Evolutionary conservation across 768 basidiomycete species (phyloP).

Genomic region (Kwoniella dejecticola): DNA sequence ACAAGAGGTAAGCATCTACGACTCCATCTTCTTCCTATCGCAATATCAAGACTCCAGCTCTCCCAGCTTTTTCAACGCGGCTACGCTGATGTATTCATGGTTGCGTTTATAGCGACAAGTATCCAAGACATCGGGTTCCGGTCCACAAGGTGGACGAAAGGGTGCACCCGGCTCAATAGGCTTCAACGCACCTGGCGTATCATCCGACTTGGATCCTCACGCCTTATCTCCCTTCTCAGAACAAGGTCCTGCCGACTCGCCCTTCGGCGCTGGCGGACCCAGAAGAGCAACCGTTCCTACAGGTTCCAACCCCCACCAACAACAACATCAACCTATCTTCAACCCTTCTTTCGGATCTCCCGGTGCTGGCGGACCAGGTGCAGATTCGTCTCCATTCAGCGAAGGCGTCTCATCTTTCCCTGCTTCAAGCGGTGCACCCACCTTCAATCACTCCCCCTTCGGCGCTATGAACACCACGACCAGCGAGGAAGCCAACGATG

Average conservation of each 20-base stretch:
- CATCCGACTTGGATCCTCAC: slow-evolving; percentile 15
- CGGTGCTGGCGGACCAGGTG: slow-evolving; percentile 1
- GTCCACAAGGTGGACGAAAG: slow-evolving; percentile 7
- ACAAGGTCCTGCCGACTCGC: slow-evolving; percentile 44
- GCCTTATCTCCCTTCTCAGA: slow-evolving; percentile 51
- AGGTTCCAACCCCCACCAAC: slow-evolving; percentile 23
- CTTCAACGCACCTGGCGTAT: slow-evolving; percentile 2
- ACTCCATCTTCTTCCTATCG: too few relatives aligned
- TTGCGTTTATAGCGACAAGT: slow-evolving; percentile 15
- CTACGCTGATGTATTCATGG: background rate
- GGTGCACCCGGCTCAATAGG: slow-evolving; percentile 17
- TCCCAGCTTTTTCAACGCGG: too few relatives aligned
- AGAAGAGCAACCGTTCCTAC: slow-evolving; percentile 38
- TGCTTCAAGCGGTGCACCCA: slow-evolving; percentile 8
- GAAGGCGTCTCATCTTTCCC: slow-evolving; percentile 17
- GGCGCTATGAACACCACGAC: slow-evolving; percentile 6
- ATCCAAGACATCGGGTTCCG: slow-evolving; percentile 1
- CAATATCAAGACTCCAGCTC: background rate
- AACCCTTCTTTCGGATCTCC: slow-evolving; percentile 34
- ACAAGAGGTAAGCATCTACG: slow-evolving; percentile 47
- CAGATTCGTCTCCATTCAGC: slow-evolving; percentile 18
- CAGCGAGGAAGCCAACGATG: slow-evolving; percentile 35
- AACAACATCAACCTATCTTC: slow-evolving; percentile 18
- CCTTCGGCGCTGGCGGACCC: slow-evolving; percentile 39
- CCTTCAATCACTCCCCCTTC: slow-evolving; percentile 26